Conservation (phyloP, 345 rosid genomes). For the Moricandia moricandioides region DNA sequence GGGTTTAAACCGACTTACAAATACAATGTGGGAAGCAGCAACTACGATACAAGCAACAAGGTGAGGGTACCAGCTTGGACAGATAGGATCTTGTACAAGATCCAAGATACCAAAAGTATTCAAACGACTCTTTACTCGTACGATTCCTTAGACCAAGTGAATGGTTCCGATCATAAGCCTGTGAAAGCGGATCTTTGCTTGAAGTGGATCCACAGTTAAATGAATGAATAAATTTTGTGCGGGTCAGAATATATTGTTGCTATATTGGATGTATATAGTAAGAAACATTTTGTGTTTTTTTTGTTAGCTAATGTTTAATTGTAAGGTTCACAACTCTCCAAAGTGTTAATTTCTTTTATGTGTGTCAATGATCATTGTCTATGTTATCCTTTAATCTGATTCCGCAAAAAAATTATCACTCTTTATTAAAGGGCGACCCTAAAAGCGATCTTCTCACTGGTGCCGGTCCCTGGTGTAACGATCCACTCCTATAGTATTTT, state of each 20-base stretch:
- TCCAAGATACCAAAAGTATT: conserved; percentile 35
- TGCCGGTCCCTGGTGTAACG: too few species aligned
- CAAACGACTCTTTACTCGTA: conserved; percentile 38
- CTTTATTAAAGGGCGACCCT: too few species aligned
- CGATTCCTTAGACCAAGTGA: conserved; percentile 46
- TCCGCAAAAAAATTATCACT: too few species aligned
- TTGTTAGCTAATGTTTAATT: background rate
- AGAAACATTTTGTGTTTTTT: background rate
- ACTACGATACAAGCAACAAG: conserved; percentile 67
- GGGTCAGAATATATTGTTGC: background rate
- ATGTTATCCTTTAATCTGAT: too few species aligned
- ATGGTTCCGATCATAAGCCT: conserved; percentile 58
- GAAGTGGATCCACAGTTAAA: conserved; percentile 26
- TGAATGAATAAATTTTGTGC: background rate
- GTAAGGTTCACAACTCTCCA: background rate
- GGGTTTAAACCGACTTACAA: conserved; percentile 69
- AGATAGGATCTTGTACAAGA: conserved; percentile 51
- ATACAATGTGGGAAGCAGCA: conserved; percentile 56
- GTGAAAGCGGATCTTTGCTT: conserved; percentile 54
- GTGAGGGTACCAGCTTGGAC: conserved; percentile 63
- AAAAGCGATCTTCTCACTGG: too few species aligned
- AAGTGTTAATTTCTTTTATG: background rate
- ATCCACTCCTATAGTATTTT: too few species aligned
- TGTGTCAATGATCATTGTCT: too few species aligned
- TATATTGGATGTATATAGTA: conserved; percentile 1